These are phyloP conservation scores for Sphenostylis stenocarpa DNA, from an alignment of 306 rosid genomes.

Conservation along the genomic window DNA sequence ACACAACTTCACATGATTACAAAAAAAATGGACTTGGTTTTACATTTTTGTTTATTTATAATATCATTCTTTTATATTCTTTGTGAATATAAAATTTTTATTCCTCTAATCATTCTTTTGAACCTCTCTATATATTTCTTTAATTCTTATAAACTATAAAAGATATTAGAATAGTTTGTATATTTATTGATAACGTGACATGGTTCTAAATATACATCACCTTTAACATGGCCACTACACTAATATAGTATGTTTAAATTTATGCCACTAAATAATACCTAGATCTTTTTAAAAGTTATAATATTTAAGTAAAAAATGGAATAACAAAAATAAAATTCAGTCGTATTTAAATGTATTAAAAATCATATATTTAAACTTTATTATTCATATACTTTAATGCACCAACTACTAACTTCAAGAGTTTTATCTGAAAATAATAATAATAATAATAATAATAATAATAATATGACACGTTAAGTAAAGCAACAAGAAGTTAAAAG, in stretches of 20 bases:
- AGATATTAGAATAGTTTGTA: neutral
- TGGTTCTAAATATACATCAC: neutral
- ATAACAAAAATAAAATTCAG: neutral
- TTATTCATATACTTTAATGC: neutral
- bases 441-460: too few relatives aligned
- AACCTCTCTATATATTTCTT: neutral
- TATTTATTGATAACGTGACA: neutral
- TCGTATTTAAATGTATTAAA: neutral
- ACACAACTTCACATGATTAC: conserved; percentile 1
- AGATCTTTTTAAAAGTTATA: neutral
- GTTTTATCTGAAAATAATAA: neutral
- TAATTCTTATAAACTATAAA: neutral
- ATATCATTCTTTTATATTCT: neutral
- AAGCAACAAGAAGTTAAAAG: neutral
- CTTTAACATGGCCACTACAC: neutral
- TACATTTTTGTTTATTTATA: too few relatives aligned
- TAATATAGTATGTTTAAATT: neutral
- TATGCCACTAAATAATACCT: neutral
- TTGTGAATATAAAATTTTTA: neutral
- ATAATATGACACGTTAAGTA: neutral
- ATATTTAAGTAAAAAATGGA: neutral
- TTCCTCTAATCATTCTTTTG: neutral
- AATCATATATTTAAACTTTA: neutral
- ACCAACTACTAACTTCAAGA: neutral
- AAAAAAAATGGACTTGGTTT: neutral